Percentiles rank a stretch among this genome's conserved stretches.
phyloP scores from a whole-genome alignment of 2,329 filamentous ascomycete species.

The Diaporthe batatas region DNA sequence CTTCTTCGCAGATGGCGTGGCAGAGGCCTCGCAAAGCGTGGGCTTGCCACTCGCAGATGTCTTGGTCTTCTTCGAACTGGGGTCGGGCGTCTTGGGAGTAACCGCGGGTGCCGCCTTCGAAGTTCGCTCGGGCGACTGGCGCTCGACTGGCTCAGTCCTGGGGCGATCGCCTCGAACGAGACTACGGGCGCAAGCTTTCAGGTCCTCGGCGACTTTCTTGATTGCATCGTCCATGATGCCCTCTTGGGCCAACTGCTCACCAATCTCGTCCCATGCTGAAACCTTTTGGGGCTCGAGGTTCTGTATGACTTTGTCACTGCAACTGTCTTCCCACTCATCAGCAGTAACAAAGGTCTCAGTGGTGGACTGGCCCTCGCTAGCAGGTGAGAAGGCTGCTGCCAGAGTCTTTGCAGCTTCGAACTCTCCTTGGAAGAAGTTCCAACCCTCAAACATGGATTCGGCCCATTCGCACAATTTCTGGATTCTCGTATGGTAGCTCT shows the following conservation, averaged over 20 bases:
- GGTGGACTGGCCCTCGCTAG: background rate
- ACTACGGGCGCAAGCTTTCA: background rate
- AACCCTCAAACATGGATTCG: background rate
- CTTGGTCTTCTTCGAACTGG: background rate
- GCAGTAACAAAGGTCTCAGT: too few species aligned
- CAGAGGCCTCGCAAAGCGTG: background rate
- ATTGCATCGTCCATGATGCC: constrained; percentile 8
- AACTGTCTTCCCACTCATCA: background rate
- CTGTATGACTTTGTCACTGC: background rate
- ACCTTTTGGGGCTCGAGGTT: background rate
- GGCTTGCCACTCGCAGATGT: background rate
- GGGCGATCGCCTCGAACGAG: background rate
- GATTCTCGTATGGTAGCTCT: background rate
- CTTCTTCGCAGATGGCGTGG: background rate
- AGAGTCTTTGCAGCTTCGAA: background rate
- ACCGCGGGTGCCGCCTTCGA: too few species aligned
- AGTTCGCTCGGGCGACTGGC: background rate
- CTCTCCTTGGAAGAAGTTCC: background rate
- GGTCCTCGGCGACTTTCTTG: background rate
- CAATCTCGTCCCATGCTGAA: background rate
- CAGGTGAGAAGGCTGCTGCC: background rate
- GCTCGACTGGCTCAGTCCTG: background rate
- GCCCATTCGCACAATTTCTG: constrained; percentile 9
- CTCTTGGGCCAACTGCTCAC: constrained; percentile 1
- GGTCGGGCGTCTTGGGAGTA: background rate